These are phyloP conservation scores for Alnus glutinosa DNA, from an alignment of 306 rosid genomes.

Conservation along the genomic window DNA sequence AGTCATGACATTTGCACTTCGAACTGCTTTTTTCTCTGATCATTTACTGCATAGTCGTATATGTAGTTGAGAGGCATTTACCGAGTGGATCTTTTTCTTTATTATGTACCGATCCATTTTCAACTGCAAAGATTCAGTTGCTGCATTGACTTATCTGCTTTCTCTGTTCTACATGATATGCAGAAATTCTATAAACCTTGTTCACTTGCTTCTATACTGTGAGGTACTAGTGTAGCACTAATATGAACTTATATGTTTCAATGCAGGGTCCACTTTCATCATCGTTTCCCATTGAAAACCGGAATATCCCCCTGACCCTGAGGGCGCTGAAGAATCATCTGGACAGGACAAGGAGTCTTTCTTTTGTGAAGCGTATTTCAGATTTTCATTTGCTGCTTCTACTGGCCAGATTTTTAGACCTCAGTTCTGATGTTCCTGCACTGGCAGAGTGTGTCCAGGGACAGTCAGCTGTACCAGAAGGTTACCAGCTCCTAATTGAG, in stretches of 20 bases:
- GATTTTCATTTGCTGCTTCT: conserved; percentile 91
- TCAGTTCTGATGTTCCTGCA: conserved; percentile 78
- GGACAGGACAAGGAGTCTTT: conserved; percentile 66
- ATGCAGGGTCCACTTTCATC: conserved; percentile 88
- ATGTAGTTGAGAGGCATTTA: background rate
- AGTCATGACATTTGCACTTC: background rate
- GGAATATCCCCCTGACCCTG: conserved; percentile 45
- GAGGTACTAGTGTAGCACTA: background rate
- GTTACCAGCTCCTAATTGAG: conserved; percentile 87
- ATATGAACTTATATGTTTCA: conserved; percentile 8
- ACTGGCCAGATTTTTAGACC: conserved; percentile 63
- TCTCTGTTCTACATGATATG: background rate
- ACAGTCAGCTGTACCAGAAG: conserved; percentile 74
- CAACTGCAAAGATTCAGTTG: background rate
- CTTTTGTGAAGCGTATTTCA: conserved; percentile 78
- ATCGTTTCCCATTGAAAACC: conserved; percentile 80
- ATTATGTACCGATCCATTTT: background rate
- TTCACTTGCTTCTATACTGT: conserved; percentile 7
- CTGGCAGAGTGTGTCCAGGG: conserved; percentile 79
- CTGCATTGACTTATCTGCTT: background rate
- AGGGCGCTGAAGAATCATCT: conserved; percentile 82
- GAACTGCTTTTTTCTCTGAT: background rate
- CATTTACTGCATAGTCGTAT: background rate
- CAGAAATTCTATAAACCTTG: background rate
- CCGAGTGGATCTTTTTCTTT: background rate